Evolutionary conservation across 2,329 filamentous ascomycete species (phyloP).

Genomic region (Colletotrichum sp.): DNA sequence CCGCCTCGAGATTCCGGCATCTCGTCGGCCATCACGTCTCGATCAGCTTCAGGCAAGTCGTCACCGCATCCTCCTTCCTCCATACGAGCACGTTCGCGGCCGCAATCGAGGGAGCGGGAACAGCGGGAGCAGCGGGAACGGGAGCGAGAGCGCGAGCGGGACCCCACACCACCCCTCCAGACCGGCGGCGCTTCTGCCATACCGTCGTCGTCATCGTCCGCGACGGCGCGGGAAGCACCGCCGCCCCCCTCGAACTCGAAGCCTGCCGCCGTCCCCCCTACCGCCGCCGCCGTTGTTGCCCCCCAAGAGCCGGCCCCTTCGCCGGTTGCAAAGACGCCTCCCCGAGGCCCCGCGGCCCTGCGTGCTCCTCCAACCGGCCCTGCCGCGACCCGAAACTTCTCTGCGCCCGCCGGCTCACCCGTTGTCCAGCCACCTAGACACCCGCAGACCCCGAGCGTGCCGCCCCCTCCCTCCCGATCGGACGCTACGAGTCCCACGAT

Average conservation of each 20-base stretch:
- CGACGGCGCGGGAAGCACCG: conserved; percentile 29
- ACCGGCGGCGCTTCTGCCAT: conserved; percentile 21
- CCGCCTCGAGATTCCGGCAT: conserved; percentile 54
- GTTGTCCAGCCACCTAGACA: conserved; percentile 37
- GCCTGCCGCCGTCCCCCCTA: conserved; percentile 15
- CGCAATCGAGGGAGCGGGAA: conserved; percentile 44
- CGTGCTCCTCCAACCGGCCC: conserved; percentile 56
- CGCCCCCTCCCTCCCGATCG: conserved; percentile 33
- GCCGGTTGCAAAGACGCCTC: conserved; percentile 49
- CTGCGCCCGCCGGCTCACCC: conserved; percentile 39
- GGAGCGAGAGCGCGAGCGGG: conserved; percentile 20
- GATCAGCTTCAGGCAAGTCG: conserved; percentile 54
- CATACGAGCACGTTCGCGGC: conserved; percentile 50
- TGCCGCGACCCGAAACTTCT: conserved; percentile 40
- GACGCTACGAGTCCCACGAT: conserved; percentile 51
- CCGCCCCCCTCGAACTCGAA: not conserved
- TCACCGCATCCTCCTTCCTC: conserved; percentile 56
- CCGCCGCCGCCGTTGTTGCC: conserved; percentile 15
- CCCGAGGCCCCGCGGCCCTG: conserved; percentile 59
- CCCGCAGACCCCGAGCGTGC: conserved; percentile 35
- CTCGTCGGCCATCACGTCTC: conserved; percentile 56
- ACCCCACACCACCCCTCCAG: conserved; percentile 11
- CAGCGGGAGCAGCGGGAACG: conserved; percentile 14
- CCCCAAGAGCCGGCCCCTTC: conserved; percentile 30
- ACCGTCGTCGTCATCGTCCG: conserved; percentile 15